Conservation (phyloP, 1,284 basidiomycete species). For the Irpex sp. region DNA sequence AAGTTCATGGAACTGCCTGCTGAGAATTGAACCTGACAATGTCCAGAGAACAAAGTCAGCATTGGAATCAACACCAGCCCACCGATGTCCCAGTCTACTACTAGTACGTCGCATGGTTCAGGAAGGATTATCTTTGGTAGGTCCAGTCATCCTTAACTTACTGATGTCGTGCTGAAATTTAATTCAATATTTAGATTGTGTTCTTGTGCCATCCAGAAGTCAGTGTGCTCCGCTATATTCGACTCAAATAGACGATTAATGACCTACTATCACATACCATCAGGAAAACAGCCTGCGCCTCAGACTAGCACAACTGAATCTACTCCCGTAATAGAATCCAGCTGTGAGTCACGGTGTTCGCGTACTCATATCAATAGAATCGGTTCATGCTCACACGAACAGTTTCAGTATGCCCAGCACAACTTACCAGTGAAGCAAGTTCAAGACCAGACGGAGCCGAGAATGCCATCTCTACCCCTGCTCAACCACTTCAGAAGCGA, state of each 20-base stretch:
- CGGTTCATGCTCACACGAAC: neutral
- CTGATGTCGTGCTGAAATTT: neutral
- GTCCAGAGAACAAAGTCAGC: neutral
- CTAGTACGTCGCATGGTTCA: neutral
- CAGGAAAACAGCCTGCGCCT: neutral
- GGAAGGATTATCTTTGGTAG: conserved; percentile 4
- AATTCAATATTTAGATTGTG: conserved; percentile 2
- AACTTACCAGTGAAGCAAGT: neutral
- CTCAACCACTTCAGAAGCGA: neutral
- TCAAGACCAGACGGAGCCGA: neutral
- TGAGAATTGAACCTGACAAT: neutral
- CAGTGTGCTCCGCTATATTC: neutral
- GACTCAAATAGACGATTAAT: neutral
- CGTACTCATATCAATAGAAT: no score
- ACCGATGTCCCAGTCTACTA: neutral
- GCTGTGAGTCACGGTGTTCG: neutral
- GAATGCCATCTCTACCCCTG: neutral
- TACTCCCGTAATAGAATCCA: neutral
- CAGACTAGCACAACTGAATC: neutral
- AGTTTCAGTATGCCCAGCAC: neutral
- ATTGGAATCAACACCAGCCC: neutral
- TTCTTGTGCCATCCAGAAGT: neutral
- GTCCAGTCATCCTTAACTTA: neutral
- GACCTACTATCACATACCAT: neutral
- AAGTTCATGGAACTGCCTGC: no score